Evolutionary conservation across 495 filamentous ascomycete genomes (phyloP), one percentile per base, ranked within the genome.

Genomic region (Astrocystis sublimbata): DNA sequence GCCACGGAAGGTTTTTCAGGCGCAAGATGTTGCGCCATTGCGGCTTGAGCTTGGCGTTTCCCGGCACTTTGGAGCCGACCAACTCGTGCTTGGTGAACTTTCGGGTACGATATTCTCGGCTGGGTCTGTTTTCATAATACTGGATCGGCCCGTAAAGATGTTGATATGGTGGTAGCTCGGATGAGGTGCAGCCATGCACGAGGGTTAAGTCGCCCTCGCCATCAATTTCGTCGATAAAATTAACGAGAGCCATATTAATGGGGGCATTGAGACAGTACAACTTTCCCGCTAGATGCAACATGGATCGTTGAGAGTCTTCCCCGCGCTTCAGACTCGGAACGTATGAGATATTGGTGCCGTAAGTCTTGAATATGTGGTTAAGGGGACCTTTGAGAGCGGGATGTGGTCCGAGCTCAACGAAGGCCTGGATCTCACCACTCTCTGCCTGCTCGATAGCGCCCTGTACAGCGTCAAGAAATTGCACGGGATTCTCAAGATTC

Each of bases 1-100:
- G 31, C 80, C 80, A 83, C 0, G 70, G 73, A 0, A 68, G 68
- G 23, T 78, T 56, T 1, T 75, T 62, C 2, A 80, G 7, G 0
- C 58, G 47, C 6, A 85, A 28, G 1, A 75, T 45, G 59, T 81
- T 81, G 36, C 79, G 67, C 81, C 81, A 85, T 1, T 45, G 51
- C 2, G 77, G 77, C 26, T 77, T 69, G 4, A 65, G 19, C 0
- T 64, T 31, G 40, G 73, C 75, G 13, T 10, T 62, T 1, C 54
- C 73, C 41, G 50, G 52, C 2, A 57, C 58, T 64, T 68, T 21
- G 49, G 10, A 41, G 21, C 80, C 80, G 2, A 83, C 67, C 0
- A 83, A 68, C 24, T 78, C 75, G 57, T 79, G 78, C 2, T 67
- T 70, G 2, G 71, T 61, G 7, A 36, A 40, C 31, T 66, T 67